Evolutionary conservation across 352 stramenopile species (phyloP), one percentile per base, ranked within the genome.

Genomic region (Phytophthora pini): DNA sequence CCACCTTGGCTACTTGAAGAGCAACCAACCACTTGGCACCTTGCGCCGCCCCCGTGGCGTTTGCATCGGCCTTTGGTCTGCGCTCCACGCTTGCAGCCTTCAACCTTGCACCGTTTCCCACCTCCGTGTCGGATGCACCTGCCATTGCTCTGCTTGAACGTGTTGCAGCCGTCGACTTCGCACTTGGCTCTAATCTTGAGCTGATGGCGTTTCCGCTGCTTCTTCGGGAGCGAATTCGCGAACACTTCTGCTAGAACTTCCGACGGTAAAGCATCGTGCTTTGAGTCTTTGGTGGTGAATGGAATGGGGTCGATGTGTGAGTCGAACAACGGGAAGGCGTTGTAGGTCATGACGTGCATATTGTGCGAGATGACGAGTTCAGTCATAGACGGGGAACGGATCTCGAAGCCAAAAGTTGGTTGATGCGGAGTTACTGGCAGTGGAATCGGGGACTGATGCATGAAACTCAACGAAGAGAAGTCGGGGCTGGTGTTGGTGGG

Each of bases 51-150:
- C 29, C 88, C 87, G 53, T 95, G 88, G 7, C 76, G 70, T 60
- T 92, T 93, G 82, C 87, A 96, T 38, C 86, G 68, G n/a, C 82
- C 85, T 58, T 76, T 89, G 43, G 84, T 86, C 69, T 93, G 84
- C 13, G 84, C 82, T 22, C 77, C 80, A 71, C 85, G 84, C 45
- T 70, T 76, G 59, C 87, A 96, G 26, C 81, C 84, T 49, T 85
- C 63, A 38, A 81, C 59, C 22, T 66, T 56, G 67, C 87, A 95
- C 34, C 80, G 82, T 61, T 78, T 89, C 49, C 88, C 87, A 24
- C 85, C 85, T n/a, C 88, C 88, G 46, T 96, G 88, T 51, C 89
- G 87, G 41, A 94, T 91, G 77, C 88, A 95, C 60, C 81, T 69
- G 65, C 89, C 87, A 46, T 82, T 77, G 47, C 81, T 84, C 56